Evolutionary conservation across 2,329 filamentous ascomycete genomes (phyloP), one percentile per base, ranked within the genome.

Genomic region (Fusarium brachygibbosum): DNA sequence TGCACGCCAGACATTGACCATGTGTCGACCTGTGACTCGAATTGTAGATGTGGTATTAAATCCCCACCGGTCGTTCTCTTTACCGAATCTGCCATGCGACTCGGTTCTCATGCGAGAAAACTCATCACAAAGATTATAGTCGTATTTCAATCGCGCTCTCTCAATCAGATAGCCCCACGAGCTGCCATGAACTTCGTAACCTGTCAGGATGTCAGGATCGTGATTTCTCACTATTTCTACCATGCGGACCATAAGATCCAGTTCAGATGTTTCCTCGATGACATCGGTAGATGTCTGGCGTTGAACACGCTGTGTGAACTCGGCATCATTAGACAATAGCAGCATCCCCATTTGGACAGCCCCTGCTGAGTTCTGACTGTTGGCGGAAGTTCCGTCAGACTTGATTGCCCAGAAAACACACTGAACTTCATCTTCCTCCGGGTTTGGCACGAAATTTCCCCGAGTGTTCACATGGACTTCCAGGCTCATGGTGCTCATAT

Each of bases 101-200:
- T 96, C 89, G 7, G 87, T 87, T 76, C 93, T 97, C 84, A 97
- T 93, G 23, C 96, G 88, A 1, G 94, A 97, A 65, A 99, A 88
- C 75, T 98, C 94, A 69, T 97, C 92, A 70, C 93, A 97, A 5
- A 99, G 84, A 73, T 98, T 91, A 77, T 93, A 96, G 66, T 97
- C 94, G 74, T 95, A 98, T 77, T 94, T 93, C 65, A 91, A 79
- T 31, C 92, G 86, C 14, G 95, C 94, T 52, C 96, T 88, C 80
- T 99, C 95, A 49, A 98, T 95, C 37, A 99, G 79, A 78, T 97
- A 99, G 2, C 97, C 96, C 96, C 96, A 99, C 1, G 94, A 98
- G 61, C 89, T 87, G 54, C 94, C 93, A 75, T 98, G 94, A 0
- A 98, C 94, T 79, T 99, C 96, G 73, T 96, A 99, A 0, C 96